Conservation (phyloP, 345 rosid species). For the Eucalyptus camaldulensis region DNA sequence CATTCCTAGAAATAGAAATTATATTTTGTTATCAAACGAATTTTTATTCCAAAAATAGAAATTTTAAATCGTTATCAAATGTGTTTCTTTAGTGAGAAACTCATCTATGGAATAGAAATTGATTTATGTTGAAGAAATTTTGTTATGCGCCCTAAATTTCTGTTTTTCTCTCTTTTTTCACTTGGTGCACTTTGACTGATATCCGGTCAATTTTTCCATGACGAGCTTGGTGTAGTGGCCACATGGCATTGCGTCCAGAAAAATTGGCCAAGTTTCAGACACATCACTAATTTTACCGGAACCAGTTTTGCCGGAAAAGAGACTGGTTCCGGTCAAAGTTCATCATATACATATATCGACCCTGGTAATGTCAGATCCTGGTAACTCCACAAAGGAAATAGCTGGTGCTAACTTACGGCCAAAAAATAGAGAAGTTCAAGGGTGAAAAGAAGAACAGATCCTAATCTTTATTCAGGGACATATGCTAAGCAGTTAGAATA, state of each 20-base stretch:
- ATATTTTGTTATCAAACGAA: fast-evolving
- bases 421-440: not conserved
- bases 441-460: not conserved
- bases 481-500: not conserved
- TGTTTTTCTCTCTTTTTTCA: not conserved
- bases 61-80: too few relatives aligned
- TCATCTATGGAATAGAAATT: too few relatives aligned
- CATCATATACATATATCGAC: not conserved
- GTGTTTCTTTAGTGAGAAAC: fast-evolving
- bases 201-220: not conserved
- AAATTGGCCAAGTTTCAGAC: not conserved
- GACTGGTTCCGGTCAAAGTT: not conserved
- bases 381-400: not conserved
- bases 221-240: not conserved
- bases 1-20: too few relatives aligned
- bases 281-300: not conserved
- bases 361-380: not conserved
- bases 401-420: not conserved
- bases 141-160: too few relatives aligned
- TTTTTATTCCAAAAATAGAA: too few relatives aligned
- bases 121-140: fast-evolving
- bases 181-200: not conserved
- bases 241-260: not conserved
- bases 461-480: not conserved
- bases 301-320: not conserved